phyloP scores from a whole-genome alignment of 345 rosid species.

The Eucalyptus polybractea region DNA sequence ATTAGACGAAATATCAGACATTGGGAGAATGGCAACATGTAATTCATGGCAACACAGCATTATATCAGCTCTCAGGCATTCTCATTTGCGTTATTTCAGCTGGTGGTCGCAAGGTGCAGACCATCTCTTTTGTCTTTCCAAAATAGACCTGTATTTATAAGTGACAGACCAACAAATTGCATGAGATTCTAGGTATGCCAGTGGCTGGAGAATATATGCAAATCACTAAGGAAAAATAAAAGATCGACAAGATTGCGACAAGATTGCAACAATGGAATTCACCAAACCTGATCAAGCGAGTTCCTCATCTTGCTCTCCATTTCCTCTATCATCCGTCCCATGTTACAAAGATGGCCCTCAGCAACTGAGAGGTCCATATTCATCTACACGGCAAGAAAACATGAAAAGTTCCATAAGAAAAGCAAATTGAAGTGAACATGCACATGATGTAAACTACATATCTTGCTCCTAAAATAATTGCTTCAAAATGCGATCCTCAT shows the following conservation, averaged over 20 bases:
- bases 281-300: conserved; percentile 80
- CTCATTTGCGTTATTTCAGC: conserved; percentile 58
- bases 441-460: not conserved
- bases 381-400: conserved; percentile 34
- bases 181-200: not conserved
- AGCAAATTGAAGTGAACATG: not conserved
- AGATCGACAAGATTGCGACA: not conserved
- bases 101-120: conserved; percentile 84
- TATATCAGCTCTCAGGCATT: conserved; percentile 31
- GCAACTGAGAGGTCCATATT: conserved; percentile 70
- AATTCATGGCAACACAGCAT: not conserved
- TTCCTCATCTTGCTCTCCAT: conserved; percentile 92
- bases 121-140: conserved; percentile 98
- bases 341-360: conserved; percentile 92
- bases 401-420: not conserved
- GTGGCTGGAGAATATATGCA: not conserved
- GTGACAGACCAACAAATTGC: not conserved
- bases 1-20: not conserved
- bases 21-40: not conserved
- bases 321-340: conserved; percentile 99
- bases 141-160: conserved; percentile 72
- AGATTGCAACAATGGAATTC: not conserved
- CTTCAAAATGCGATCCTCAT: not conserved
- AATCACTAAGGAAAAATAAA: not conserved
- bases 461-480: not conserved